phyloP scores from a whole-genome alignment of 306 rosid species.

The Cicer pinnatifidum region DNA sequence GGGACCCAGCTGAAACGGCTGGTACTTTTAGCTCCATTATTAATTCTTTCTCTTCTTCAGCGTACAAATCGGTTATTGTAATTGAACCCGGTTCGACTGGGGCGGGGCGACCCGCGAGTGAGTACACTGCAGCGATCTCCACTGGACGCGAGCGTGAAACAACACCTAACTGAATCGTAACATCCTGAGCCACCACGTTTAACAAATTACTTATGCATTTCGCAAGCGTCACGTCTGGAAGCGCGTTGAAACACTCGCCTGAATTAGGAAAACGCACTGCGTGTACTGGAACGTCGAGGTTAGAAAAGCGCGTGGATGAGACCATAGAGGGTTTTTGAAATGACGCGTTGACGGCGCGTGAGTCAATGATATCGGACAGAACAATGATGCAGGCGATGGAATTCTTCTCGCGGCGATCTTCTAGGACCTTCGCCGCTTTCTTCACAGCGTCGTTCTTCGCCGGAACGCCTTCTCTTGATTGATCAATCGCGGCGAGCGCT shows the following conservation, averaged over 20 bases:
- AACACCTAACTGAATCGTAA: conserved; percentile 64
- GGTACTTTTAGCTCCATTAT: conserved; percentile 75
- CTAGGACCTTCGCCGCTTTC: conserved; percentile 85
- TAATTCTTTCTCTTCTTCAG: conserved; percentile 76
- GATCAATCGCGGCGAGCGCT: conserved; percentile 58
- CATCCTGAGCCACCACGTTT: conserved; percentile 69
- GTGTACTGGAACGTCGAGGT: conserved; percentile 70
- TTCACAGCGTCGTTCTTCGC: conserved; percentile 76
- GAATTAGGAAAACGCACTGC: conserved; percentile 49
- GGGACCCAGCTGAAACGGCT: conserved; percentile 61
- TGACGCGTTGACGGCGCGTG: conserved; percentile 33
- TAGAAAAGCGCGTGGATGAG: conserved; percentile 59
- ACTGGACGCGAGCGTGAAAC: conserved; percentile 59
- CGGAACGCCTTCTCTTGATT: conserved; percentile 49
- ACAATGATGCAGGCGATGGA: conserved; percentile 67
- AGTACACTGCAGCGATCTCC: conserved; percentile 74
- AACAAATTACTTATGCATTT: conserved; percentile 57
- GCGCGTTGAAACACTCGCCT: conserved; percentile 44
- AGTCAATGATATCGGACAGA: conserved; percentile 52
- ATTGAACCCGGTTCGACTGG: conserved; percentile 53
- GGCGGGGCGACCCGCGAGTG: conserved; percentile 59
- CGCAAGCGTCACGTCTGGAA: conserved; percentile 53
- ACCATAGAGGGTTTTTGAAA: conserved; percentile 44
- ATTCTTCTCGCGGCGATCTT: conserved; percentile 89
- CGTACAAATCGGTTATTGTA: conserved; percentile 62